Percentiles rank a stretch among this genome's conserved stretches.
Conservation (phyloP, 345 rosid species). For the Firmiana major region DNA sequence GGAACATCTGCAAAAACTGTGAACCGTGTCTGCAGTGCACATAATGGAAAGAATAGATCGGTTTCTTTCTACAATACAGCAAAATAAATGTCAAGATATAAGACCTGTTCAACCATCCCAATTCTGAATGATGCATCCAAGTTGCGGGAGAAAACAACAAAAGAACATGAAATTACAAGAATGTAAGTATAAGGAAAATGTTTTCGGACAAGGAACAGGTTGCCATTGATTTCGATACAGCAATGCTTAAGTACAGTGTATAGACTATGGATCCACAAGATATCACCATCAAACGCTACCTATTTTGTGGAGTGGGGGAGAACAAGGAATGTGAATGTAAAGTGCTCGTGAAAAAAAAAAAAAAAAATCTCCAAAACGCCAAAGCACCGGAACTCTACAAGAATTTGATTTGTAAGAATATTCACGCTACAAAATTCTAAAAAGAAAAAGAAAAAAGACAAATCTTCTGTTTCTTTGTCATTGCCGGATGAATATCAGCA, state of each 20-base stretch:
- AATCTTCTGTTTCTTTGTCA: constrained; percentile 14
- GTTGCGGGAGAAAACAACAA: not conserved
- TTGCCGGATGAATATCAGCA: constrained; percentile 6
- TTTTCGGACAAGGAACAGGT: not conserved
- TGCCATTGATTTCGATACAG: not conserved
- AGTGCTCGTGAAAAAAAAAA: not conserved
- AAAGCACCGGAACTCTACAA: constrained; percentile 15
- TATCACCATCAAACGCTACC: not conserved
- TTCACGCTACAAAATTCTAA: constrained; percentile 23
- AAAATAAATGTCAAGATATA: not conserved
- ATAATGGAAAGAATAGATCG: not conserved
- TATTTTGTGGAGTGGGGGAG: not conserved
- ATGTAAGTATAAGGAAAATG: not conserved
- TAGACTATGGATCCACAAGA: not conserved
- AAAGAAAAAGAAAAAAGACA: constrained; percentile 11
- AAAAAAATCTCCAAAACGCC: not conserved
- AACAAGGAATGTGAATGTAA: not conserved
- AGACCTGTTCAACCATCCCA: not conserved
- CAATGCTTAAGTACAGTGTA: not conserved
- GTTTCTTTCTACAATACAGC: too few relatives aligned
- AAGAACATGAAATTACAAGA: not conserved
- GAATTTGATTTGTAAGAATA: constrained; percentile 29
- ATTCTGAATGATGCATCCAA: not conserved
- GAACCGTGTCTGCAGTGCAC: not conserved
- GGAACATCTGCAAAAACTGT: too few relatives aligned